phyloP scores from a whole-genome alignment of 1,284 basidiomycete species.

The Malassezia yamatoensis region DNA sequence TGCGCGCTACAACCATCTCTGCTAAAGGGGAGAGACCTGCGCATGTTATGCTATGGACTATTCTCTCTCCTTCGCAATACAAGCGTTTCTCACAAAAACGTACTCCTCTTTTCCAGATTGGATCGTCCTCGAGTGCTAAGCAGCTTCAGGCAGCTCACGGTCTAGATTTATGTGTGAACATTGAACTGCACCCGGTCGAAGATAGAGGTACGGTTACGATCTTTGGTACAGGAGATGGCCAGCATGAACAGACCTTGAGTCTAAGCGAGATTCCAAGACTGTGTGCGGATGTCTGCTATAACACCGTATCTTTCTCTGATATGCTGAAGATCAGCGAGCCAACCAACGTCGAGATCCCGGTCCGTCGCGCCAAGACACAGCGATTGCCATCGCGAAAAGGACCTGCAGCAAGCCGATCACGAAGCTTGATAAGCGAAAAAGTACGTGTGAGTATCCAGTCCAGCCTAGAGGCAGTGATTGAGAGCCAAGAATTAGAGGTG shows the following conservation, averaged over 20 bases:
- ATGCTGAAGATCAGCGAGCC: constrained; percentile 1
- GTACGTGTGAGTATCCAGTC: constrained; percentile 16
- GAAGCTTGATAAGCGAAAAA: constrained; percentile 13
- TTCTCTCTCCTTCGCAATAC: constrained; percentile 11
- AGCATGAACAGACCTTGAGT: not conserved
- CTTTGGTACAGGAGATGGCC: not conserved
- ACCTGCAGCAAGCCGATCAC: constrained; percentile 9
- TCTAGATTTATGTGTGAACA: not conserved
- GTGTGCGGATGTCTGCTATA: constrained; percentile 8
- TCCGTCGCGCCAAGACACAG: constrained; percentile 7
- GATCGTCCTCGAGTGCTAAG: not conserved
- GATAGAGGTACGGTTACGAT: not conserved
- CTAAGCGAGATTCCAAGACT: constrained; percentile 1
- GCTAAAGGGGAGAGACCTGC: not conserved
- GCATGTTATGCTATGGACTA: constrained; percentile 8
- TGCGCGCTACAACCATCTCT: constrained; percentile 24
- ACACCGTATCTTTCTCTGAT: constrained; percentile 6
- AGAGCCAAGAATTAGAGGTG: not conserved
- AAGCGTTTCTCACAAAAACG: constrained; percentile 4
- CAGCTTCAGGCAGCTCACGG: not conserved
- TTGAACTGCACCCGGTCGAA: not conserved
- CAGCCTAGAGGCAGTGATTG: constrained; percentile 12
- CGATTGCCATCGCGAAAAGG: constrained; percentile 3
- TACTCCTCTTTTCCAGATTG: not conserved
- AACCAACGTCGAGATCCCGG: constrained; percentile 12